Conservation (phyloP, 73 alveolate species). For the Loxodes magnus region DNA sequence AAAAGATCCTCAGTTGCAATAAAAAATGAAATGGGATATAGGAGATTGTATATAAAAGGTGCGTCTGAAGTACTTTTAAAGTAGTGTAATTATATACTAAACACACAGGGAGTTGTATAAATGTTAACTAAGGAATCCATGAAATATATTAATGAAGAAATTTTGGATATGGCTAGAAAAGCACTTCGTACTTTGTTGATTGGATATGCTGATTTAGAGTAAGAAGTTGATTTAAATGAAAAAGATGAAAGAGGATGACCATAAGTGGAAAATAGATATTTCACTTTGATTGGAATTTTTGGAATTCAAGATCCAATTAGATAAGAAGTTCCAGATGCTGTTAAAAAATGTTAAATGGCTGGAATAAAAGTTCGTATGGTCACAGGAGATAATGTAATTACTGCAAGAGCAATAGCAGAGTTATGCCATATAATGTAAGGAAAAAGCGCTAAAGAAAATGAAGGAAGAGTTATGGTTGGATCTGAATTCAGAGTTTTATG, state of each 20-base stretch:
- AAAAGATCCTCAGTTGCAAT: constrained; percentile 52
- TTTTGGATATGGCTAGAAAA: constrained; percentile 48
- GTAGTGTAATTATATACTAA: no score
- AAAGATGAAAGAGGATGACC: constrained; percentile 32
- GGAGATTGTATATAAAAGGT: no score
- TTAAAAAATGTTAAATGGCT: constrained; percentile 22
- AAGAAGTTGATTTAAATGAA: constrained; percentile 14
- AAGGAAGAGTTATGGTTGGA: constrained; percentile 44
- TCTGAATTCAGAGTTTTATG: constrained; percentile 46
- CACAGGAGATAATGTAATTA: constrained; percentile 43
- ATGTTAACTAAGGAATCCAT: constrained; percentile 19
- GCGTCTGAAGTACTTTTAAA: no score
- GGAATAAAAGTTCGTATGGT: constrained; percentile 36
- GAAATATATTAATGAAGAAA: constrained; percentile 21
- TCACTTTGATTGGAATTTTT: constrained; percentile 48
- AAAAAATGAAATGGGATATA: constrained; percentile 26
- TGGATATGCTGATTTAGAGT: constrained; percentile 21
- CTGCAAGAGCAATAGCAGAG: constrained; percentile 34
- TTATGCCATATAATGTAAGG: neutral
- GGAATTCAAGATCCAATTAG: constrained; percentile 62
- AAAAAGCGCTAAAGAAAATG: constrained; percentile 6
- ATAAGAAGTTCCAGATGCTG: constrained; percentile 48
- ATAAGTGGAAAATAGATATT: constrained; percentile 33
- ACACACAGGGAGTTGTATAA: constrained; percentile 22
- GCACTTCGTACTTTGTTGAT: constrained; percentile 23